Conservation (phyloP, 1,139 yeast species). For the Saccharomyces hybrid region DNA sequence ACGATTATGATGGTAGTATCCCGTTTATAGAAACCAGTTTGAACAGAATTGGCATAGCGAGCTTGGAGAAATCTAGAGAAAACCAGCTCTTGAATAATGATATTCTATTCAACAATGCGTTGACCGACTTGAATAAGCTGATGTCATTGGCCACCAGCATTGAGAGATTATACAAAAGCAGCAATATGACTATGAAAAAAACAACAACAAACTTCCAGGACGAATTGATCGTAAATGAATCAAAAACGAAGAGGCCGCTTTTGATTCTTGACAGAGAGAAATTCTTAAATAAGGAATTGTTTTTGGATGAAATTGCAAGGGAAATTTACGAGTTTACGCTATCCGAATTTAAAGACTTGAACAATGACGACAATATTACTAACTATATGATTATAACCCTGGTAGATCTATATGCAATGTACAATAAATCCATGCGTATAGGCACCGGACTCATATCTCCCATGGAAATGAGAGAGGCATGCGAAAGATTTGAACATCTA, state of each 20-base stretch:
- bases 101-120: constrained; percentile 54
- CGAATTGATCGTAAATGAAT: background rate
- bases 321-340: constrained; percentile 51
- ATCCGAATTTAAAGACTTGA: constrained; percentile 24
- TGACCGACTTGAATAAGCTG: constrained; percentile 69
- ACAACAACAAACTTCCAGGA: constrained; percentile 9
- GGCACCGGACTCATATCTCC: constrained; percentile 58
- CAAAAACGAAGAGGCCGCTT: constrained; percentile 8
- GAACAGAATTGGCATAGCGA: constrained; percentile 52
- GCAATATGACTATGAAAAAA: constrained; percentile 13
- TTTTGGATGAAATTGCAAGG: constrained; percentile 39
- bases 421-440: constrained; percentile 48
- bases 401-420: constrained; percentile 52
- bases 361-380: constrained; percentile 22
- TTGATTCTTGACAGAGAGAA: constrained; percentile 34
- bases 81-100: constrained; percentile 54
- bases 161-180: constrained; percentile 41
- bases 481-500: constrained; percentile 40
- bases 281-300: constrained; percentile 27
- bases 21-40: constrained; percentile 17
- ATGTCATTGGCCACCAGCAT: constrained; percentile 75
- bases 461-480: constrained; percentile 45
- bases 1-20: constrained; percentile 12
- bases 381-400: constrained; percentile 52
- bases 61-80: constrained; percentile 56